These are phyloP conservation scores for Didymella pomorum DNA, from an alignment of 2,329 filamentous ascomycete species.

Conservation along the genomic window DNA sequence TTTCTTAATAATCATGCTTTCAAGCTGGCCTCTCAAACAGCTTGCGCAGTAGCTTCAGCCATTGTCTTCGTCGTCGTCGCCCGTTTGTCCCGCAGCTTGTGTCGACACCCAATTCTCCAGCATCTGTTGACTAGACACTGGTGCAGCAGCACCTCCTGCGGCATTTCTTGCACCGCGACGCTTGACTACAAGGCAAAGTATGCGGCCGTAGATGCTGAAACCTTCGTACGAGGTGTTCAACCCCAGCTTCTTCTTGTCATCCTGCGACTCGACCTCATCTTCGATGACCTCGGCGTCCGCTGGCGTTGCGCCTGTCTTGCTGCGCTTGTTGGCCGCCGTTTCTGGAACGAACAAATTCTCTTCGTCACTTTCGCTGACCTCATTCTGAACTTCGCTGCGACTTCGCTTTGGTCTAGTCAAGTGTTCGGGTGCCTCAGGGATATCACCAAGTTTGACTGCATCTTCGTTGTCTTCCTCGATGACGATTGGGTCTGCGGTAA, in stretches of 20 bases:
- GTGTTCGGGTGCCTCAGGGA: slow-evolving; percentile 59
- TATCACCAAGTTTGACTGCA: slow-evolving; percentile 59
- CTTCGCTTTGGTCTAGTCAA: slow-evolving; percentile 29
- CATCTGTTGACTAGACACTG: slow-evolving; percentile 50
- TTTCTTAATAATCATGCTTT: not conserved
- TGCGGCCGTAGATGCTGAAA: slow-evolving; percentile 93
- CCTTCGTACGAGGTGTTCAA: slow-evolving; percentile 92
- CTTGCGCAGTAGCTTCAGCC: slow-evolving; percentile 25
- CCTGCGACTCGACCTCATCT: slow-evolving; percentile 56
- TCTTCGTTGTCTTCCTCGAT: slow-evolving; percentile 69
- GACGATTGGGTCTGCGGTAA: slow-evolving; percentile 55
- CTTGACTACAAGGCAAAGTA: slow-evolving; percentile 88
- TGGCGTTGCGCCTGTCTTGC: slow-evolving; percentile 26
- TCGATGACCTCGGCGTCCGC: slow-evolving; percentile 30
- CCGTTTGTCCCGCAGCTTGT: slow-evolving; percentile 48
- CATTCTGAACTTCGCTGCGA: slow-evolving; percentile 13
- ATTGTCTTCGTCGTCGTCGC: slow-evolving; percentile 47
- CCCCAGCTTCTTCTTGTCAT: slow-evolving; percentile 91
- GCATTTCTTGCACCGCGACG: slow-evolving; percentile 60
- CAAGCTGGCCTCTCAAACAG: not conserved
- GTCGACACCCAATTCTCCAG: slow-evolving; percentile 55
- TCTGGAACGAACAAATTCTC: slow-evolving; percentile 40
- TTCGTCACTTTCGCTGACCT: slow-evolving; percentile 44
- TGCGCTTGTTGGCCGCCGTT: slow-evolving; percentile 26
- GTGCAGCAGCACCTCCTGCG: slow-evolving; percentile 26